Evolutionary conservation across 805 yeast species (phyloP), one percentile per base, ranked within the genome.

Genomic region (Trichomonascus vanleenenianus): DNA sequence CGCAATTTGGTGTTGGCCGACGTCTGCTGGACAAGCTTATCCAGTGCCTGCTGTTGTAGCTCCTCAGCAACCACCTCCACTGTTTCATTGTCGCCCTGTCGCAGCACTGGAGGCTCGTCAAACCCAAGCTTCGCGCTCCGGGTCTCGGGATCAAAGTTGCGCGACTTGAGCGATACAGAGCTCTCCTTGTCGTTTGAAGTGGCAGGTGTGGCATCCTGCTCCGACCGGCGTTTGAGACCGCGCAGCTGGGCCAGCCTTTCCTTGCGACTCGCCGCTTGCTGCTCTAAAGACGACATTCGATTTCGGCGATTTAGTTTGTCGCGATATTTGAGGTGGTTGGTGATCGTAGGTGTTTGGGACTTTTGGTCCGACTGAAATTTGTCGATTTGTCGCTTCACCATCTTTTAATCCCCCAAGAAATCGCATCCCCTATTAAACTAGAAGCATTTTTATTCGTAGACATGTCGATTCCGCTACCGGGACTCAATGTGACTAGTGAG

Each of bases 51-150:
- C 12, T 58, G 53, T 42, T 63, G 61, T 5, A 63, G 50, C 27
- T 55, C 51, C 32, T 47, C 57, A 1, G 68, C 60, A 2, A 61
- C 65, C 1, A 64, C 63, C 44, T 67, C 72, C 8, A 66, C 70
- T 0, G 72, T 66, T 37, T 62, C 68, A 2, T 58, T 54, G 41
- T 54, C 62, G 31, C 56, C 60, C 36, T 12, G 57, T 45, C n/a
- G n/a, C 27, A 22, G 8, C 27, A 22, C 27, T 2, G 62, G 63
- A 6, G 53, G 52, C 31, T 50, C 53, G 8, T 56, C 50, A 37
- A 45, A 62, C 2, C 66, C 65, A 27, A 58, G 46, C 34, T 43
- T 52, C 11, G 64, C 57, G 3, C 52, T 57, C 32, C 53, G 50
- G 12, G 52, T 48, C 16, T 51, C 58, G 18, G 50, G 46, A 49